Base-by-base conservation (phyloP, 108 stramenopile species). In the Conticribra guillardii region DNA sequence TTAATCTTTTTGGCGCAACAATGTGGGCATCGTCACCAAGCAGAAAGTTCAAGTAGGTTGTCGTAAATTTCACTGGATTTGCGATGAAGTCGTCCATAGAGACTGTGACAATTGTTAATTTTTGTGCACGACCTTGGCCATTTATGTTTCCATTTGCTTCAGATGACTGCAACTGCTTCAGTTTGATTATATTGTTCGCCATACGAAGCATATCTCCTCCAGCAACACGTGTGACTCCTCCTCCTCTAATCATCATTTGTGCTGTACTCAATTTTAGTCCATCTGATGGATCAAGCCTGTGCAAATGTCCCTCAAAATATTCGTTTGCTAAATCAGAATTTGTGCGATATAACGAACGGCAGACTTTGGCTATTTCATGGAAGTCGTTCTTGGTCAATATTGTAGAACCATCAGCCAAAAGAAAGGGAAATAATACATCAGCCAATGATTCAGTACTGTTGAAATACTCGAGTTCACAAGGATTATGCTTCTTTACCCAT, bases 201-300 rank as follows among this genome's bases (percentile, higher is more conserved):
- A n/a, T n/a, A n/a, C n/a, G n/a, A 48, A 62, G 23, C 26, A 62
- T 29, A 48, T 67, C 66, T 30, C 53, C 66, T 51, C 66, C 66
- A 2, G 66, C 53, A 37, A 67, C 45, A 0, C 54, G 54, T 24
- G 21, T 29, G 2, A 28, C 54, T 45, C 66, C 66, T 55, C 66
- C 66, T 54, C 66, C 53, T 5, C 23, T 52, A 54, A 67, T 67
- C 53, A 67, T 62, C 61, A 62, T 62, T 49, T 62, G 61, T 7
- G 61, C 61, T 0, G 61, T 49, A 27, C 61, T 62, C 21, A 62
- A 62, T 62, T 49, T 62, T 27, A 62, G 49, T 3, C 61, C 61
- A 30, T 48, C 46, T 4, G 49, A 27, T 3, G 52, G 66, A 54
- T 37, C 54, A 67, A 67, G 66, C 4, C 55, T 19, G 27, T 67